Conservation (phyloP, 305 asterid genomes). For the Solanum hybrid region DNA sequence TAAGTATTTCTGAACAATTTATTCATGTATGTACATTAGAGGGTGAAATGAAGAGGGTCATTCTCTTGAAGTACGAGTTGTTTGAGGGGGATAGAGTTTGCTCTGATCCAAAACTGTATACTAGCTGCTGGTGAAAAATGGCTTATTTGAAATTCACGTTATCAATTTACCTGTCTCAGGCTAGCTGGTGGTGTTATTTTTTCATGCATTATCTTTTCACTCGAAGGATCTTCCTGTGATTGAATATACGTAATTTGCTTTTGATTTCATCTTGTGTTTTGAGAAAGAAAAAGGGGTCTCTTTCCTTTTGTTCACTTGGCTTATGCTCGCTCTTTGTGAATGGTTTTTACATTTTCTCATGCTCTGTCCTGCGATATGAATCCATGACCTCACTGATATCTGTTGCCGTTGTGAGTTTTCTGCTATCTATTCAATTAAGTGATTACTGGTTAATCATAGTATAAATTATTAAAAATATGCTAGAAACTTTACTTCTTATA, state of each 20-base stretch:
- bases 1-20: neutral
- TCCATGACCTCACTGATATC: neutral
- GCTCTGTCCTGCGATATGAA: neutral
- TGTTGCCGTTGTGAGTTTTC: neutral
- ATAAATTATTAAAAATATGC: neutral
- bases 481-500: neutral
- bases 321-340: neutral
- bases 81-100: neutral
- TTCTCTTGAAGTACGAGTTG: neutral
- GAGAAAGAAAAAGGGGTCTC: neutral
- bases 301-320: neutral
- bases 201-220: neutral
- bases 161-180: neutral
- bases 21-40: neutral
- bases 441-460: neutral
- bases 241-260: neutral
- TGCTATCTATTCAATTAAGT: neutral
- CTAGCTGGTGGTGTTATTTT: neutral
- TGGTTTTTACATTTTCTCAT: neutral
- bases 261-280: neutral
- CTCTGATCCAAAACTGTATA: neutral
- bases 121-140: neutral
- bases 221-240: neutral
- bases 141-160: neutral
- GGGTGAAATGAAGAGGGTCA: neutral